phyloP scores from a whole-genome alignment of 2,329 filamentous ascomycete species.

The Aureobasidium namibiae region DNA sequence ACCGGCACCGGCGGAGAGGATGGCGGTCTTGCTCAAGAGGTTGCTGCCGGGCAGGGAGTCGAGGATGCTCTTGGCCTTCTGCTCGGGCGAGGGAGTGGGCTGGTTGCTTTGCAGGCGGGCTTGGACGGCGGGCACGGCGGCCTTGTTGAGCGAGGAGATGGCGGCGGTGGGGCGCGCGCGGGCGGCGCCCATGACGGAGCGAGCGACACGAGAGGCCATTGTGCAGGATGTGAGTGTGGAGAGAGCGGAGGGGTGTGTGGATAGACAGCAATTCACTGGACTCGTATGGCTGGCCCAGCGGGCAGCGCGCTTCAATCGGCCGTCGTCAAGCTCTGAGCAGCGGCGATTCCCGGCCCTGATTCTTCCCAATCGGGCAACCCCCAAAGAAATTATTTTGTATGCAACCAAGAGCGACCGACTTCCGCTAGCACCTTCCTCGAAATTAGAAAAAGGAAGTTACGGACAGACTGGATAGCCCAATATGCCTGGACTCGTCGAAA shows the following conservation, averaged over 20 bases:
- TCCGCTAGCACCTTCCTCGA: neutral
- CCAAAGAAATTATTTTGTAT: conserved; percentile 10
- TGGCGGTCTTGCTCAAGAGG: conserved; percentile 90
- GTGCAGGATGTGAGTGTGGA: conserved; percentile 50
- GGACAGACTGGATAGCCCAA: neutral
- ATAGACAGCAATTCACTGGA: neutral
- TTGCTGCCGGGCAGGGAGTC: conserved; percentile 88
- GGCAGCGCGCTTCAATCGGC: neutral
- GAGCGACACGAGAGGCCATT: conserved; percentile 98
- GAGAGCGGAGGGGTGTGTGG: conserved; percentile 10
- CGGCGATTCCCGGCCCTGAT: conserved; percentile 4
- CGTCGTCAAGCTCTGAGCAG: conserved; percentile 2
- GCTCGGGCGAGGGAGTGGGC: conserved; percentile 88
- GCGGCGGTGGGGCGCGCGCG: conserved; percentile 71
- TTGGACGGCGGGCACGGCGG: conserved; percentile 65
- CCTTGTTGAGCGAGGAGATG: conserved; percentile 50
- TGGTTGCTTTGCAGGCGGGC: conserved; percentile 55
- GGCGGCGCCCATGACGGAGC: conserved; percentile 86
- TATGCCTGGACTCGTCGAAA: conserved; percentile 30
- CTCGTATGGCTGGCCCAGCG: neutral
- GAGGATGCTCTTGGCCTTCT: conserved; percentile 92
- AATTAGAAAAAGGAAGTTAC: neutral
- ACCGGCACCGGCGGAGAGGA: conserved; percentile 87
- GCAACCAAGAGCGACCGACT: neutral
- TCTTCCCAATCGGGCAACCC: conserved; percentile 4